Evolutionary conservation across 306 rosid species (phyloP), one percentile per base, ranked within the genome.

Genomic region (Herpetospermum pedunculosum): DNA sequence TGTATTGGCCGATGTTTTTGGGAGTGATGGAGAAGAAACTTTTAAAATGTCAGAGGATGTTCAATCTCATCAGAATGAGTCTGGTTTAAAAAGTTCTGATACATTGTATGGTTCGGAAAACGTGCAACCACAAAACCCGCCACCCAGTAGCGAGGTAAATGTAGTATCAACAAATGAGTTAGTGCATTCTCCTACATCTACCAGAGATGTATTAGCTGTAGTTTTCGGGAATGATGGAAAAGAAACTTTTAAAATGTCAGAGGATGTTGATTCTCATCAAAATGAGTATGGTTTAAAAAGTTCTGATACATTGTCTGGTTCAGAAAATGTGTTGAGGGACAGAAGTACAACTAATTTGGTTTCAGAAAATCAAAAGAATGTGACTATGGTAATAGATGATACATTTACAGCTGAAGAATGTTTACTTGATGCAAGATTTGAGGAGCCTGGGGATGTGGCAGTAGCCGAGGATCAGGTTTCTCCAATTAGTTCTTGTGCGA

Each of bases 381-480:
- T 53, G 18, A 40, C 35, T 72, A 35, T 60, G 58, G 80, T 57
- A 71, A n/a, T 18, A 12, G 57, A 76, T 72, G 48, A 78, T 74
- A 23, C 40, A 10, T 48, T 82, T 23, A 40, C 79, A 63, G 52
- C 37, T 53, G 80, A 77, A 79, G 72, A 69, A 68, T 59, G 49
- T 48, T 40, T 47, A 57, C 85, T 46, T n/a, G 76, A 26, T 19
- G 78, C 76, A 76, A 81, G 43, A 52, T 68, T 77, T 15, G 70
- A 2, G 76, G 80, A 78, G 44, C 35, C 49, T 60, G 75, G 76
- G 73, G 76, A 75, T 75, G 83, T 72, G 40, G 78, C 50, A 8
- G 63, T 72, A 70, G 78, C 60, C 50, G 77, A 57, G 54, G 80
- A 62, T 69, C 79, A 77, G 62, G 80, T 77, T 77, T 76, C 85